Conservation (phyloP, 2,329 filamentous ascomycete species). For the Cladosporium sp. region DNA sequence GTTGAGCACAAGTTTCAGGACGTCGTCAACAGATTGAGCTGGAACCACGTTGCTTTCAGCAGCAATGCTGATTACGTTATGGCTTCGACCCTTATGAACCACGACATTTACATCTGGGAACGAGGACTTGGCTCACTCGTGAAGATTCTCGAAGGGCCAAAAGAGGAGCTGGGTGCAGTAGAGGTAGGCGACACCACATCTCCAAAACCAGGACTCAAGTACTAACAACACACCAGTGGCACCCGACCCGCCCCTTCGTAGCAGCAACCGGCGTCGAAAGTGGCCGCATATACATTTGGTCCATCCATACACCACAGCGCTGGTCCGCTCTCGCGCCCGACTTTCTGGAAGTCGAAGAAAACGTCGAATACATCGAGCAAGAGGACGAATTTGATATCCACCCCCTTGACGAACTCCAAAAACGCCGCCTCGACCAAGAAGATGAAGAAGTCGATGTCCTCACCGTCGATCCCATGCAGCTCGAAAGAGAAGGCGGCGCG, state of each 20-base stretch:
- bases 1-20: constrained; percentile 99
- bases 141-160: constrained; percentile 93
- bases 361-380: constrained; percentile 90
- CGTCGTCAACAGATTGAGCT: constrained; percentile 87
- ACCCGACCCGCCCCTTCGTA: constrained; percentile 80
- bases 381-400: constrained; percentile 99
- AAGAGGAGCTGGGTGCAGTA: constrained; percentile 92
- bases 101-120: constrained; percentile 98
- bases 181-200: constrained; percentile 43
- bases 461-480: constrained; percentile 61
- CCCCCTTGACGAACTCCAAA: constrained; percentile 88
- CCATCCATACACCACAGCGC: constrained; percentile 87
- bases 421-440: constrained; percentile 82
- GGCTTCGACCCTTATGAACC: constrained; percentile 96
- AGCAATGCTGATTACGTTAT: constrained; percentile 93
- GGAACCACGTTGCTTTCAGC: constrained; percentile 97
- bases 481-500: constrained; percentile 29
- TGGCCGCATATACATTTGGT: constrained; percentile 93
- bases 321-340: constrained; percentile 97
- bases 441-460: constrained; percentile 92
- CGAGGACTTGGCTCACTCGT: constrained; percentile 88
- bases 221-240: constrained; percentile 56
- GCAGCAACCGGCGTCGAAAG: constrained; percentile 91
- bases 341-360: constrained; percentile 96
- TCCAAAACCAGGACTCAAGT: background rate